Conservation (phyloP, 2,329 filamentous ascomycete genomes). For the Cercospora janseana region DNA sequence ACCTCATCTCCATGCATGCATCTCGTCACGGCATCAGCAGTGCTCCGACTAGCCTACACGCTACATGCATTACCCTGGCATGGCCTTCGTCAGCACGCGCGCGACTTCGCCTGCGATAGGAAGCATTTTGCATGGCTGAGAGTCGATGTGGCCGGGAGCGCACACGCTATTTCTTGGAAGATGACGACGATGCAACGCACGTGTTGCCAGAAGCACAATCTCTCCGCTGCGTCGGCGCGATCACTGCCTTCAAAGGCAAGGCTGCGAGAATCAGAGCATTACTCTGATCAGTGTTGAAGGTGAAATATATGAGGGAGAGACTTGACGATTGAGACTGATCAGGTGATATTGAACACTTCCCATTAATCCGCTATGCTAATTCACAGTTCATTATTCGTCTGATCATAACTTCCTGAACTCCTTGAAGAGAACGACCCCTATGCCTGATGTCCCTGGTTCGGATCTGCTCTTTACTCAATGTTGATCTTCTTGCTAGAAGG, state of each 20-base stretch:
- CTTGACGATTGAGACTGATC: neutral
- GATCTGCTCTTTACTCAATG: conserved; percentile 49
- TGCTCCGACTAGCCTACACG: neutral
- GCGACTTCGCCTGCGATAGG: no score
- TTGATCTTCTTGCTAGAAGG: conserved; percentile 53
- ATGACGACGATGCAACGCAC: no score
- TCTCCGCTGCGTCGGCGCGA: no score
- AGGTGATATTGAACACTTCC: neutral
- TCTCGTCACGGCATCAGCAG: conserved; percentile 1
- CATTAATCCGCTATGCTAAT: conserved; percentile 16
- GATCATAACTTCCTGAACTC: neutral
- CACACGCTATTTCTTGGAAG: no score
- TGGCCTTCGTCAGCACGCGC: neutral
- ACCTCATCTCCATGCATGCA: neutral
- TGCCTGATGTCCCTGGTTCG: neutral
- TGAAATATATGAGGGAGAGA: neutral
- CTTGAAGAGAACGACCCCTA: neutral
- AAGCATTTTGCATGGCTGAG: no score
- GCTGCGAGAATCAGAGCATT: no score
- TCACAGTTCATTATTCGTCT: conserved; percentile 11
- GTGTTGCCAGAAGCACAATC: no score
- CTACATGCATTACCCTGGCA: neutral
- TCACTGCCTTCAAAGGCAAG: no score
- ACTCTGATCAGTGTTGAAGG: neutral
- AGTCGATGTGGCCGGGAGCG: no score